A percentile compares a stretch with the other conserved stretches of the same genome.
Evolutionary conservation across 2,329 filamentous ascomycete species (phyloP).

Genomic region (Ophiosphaerella herpotricha): DNA sequence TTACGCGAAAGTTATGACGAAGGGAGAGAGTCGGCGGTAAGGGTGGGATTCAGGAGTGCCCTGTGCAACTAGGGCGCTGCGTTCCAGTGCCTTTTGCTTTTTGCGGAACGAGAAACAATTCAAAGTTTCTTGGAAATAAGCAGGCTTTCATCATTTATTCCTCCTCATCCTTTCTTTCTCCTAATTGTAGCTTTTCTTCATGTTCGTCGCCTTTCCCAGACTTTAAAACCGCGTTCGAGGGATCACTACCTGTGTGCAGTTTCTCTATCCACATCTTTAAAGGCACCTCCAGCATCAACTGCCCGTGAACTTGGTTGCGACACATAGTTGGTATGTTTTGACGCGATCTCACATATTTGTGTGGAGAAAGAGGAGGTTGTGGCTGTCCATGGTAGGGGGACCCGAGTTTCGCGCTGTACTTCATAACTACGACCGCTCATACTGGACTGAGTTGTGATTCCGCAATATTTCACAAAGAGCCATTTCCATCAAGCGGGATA

Average conservation of each 20-base stretch:
- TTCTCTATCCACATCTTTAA: not conserved
- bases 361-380: slow-evolving; percentile 3
- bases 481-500: not conserved
- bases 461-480: not conserved
- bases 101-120: slow-evolving; percentile 6
- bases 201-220: not conserved
- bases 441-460: no score
- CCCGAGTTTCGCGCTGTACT: not conserved
- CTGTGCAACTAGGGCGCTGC: slow-evolving; percentile 5
- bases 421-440: not conserved
- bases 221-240: not conserved
- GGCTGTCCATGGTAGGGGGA: not conserved
- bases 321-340: slow-evolving; percentile 1
- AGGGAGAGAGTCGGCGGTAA: slow-evolving; percentile 6
- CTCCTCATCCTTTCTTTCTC: not conserved
- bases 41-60: slow-evolving; percentile 6
- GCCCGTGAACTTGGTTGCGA: not conserved
- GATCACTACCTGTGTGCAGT: not conserved
- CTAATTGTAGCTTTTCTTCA: not conserved
- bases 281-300: not conserved
- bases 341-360: not conserved
- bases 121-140: slow-evolving; percentile 7
- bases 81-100: slow-evolving; percentile 8
- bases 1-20: slow-evolving; percentile 8
- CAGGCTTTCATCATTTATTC: not conserved